Evolutionary conservation across 164 flowering plant species (phyloP).

Genomic region (Liquidambar formosana): DNA sequence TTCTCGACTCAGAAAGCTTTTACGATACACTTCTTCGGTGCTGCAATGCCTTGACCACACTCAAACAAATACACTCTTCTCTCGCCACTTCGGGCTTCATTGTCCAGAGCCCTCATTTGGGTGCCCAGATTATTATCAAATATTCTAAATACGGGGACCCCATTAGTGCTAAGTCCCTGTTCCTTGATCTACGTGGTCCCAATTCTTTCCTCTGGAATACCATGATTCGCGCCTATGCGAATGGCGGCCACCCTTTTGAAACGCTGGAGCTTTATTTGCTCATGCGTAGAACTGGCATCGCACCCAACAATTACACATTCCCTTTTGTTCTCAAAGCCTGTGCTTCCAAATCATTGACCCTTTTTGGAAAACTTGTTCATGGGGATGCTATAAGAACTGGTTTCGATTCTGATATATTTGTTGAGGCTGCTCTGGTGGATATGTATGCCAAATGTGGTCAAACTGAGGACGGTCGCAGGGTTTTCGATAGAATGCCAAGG

Average conservation of each 20-base stretch:
- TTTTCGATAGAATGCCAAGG: conserved; percentile 41
- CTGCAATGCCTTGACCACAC: conserved; percentile 8
- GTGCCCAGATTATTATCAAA: conserved; percentile 13
- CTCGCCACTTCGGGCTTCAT: conserved; percentile 15
- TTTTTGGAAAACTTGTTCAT: conserved; percentile 34
- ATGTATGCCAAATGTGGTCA: conserved; percentile 38
- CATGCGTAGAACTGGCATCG: conserved; percentile 35
- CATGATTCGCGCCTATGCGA: conserved; percentile 41
- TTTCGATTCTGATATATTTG: conserved; percentile 33
- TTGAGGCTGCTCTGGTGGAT: conserved; percentile 42
- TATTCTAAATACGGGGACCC: conserved; percentile 13
- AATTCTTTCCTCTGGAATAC: conserved; percentile 51
- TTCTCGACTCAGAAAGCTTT: no score
- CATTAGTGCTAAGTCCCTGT: conserved; percentile 27
- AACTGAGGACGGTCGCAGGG: conserved; percentile 26
- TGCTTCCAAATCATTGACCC: conserved; percentile 20
- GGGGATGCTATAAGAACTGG: conserved; percentile 32
- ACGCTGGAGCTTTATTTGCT: conserved; percentile 31
- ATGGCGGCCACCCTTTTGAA: conserved; percentile 16
- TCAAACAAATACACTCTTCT: conserved; percentile 21
- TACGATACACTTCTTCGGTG: conserved; percentile 9
- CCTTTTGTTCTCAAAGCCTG: conserved; percentile 50
- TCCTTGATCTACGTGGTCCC: conserved; percentile 17
- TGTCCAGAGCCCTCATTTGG: conserved; percentile 7
- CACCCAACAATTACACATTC: conserved; percentile 38